These are phyloP conservation scores for Saccharomycopsis selenospora DNA, from an alignment of 805 yeast species.

Conservation along the genomic window DNA sequence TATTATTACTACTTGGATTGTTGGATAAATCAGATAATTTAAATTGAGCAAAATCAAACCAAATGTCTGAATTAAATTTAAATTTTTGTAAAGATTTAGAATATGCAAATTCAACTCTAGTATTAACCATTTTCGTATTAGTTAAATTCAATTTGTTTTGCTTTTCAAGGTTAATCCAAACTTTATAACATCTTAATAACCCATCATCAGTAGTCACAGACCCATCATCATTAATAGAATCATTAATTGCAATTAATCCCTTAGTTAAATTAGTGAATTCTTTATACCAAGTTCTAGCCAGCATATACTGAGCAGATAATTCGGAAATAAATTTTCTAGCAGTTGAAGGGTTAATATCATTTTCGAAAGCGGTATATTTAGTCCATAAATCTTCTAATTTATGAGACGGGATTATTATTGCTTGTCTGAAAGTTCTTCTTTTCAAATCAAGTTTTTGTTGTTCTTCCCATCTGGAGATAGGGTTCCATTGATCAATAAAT, in stretches of 20 bases:
- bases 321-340: conserved; percentile 84
- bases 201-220: conserved; percentile 24
- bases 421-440: conserved; percentile 63
- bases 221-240: conserved; percentile 29
- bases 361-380: conserved; percentile 77
- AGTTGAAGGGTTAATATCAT: conserved; percentile 60
- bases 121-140: conserved; percentile 38
- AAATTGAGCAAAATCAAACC: conserved; percentile 56
- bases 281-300: conserved; percentile 66
- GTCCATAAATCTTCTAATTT: conserved; percentile 76
- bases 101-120: conserved; percentile 65
- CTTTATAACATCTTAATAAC: conserved; percentile 22
- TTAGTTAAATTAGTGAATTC: conserved; percentile 59
- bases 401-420: conserved; percentile 67
- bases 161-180: conserved; percentile 77
- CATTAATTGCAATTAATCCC: conserved; percentile 31
- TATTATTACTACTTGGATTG: conserved; percentile 24
- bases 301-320: conserved; percentile 77
- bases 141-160: conserved; percentile 58
- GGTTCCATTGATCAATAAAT: conserved; percentile 71
- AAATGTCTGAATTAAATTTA: conserved; percentile 62
- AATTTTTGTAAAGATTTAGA: conserved; percentile 57
- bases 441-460: conserved; percentile 73
- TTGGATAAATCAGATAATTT: conserved; percentile 27
- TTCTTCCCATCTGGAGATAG: conserved; percentile 75